phyloP scores from a whole-genome alignment of 139 green algal genomes.

The Volvox africanus region DNA sequence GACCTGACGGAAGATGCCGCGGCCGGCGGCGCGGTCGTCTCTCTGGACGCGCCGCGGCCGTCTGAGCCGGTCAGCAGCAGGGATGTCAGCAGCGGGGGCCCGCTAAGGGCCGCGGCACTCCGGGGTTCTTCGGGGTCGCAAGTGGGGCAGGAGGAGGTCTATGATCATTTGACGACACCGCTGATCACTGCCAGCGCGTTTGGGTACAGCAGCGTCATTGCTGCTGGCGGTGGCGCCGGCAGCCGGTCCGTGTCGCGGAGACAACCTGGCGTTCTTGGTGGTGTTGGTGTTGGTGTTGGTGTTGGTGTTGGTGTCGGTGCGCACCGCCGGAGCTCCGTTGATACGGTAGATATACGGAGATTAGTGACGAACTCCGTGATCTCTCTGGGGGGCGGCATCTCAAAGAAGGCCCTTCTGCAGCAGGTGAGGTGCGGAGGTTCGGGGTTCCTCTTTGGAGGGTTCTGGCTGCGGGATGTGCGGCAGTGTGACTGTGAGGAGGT shows the following conservation, averaged over 20 bases:
- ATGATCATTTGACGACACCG: neutral
- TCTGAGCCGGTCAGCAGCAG: neutral
- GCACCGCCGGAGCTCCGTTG: neutral
- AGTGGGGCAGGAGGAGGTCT: neutral
- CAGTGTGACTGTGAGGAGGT: neutral
- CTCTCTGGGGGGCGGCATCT: neutral
- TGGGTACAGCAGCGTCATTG: neutral
- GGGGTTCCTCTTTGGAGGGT: neutral
- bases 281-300: neutral
- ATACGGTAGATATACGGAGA: neutral
- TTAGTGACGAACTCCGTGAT: neutral
- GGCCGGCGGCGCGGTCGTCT: neutral
- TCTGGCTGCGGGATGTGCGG: neutral
- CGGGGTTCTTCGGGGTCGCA: neutral
- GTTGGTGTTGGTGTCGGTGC: neutral
- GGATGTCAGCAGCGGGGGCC: neutral
- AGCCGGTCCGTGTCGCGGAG: neutral
- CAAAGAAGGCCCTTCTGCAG: slow-evolving; percentile 21
- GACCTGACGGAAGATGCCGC: neutral
- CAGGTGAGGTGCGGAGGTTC: neutral
- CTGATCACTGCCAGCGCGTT: neutral
- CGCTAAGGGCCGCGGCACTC: neutral
- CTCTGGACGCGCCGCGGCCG: neutral
- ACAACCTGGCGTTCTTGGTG: neutral
- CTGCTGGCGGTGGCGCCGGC: neutral